phyloP scores from a whole-genome alignment of 129 eudicot genomes.

The Logfia minima region DNA sequence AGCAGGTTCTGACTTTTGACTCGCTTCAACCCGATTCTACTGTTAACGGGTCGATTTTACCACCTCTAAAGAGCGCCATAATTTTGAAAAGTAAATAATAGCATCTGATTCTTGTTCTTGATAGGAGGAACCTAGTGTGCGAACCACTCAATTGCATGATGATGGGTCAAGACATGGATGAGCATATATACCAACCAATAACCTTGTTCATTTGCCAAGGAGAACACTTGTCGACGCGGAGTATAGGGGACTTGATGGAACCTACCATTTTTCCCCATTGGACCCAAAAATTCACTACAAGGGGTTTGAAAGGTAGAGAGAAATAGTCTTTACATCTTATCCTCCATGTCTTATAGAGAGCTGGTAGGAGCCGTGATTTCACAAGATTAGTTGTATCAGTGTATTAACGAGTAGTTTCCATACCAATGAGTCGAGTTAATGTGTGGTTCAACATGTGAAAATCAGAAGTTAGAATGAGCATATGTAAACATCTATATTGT shows the following conservation, averaged over 20 bases:
- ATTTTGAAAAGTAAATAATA: not conserved
- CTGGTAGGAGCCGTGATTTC: not conserved
- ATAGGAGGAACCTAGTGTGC: conserved; percentile 83
- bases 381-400: conserved; percentile 23
- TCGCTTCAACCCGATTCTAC: not conserved
- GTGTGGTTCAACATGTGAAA: not conserved
- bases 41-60: not conserved
- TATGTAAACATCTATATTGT: conserved; percentile 24
- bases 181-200: conserved; percentile 27
- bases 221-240: not conserved
- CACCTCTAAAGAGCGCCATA: not conserved
- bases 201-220: conserved; percentile 20
- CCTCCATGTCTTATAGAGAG: conserved; percentile 6
- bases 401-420: conserved; percentile 18
- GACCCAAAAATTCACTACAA: conserved; percentile 14
- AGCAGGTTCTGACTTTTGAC: not conserved
- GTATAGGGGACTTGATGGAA: conserved; percentile 15
- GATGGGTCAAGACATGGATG: conserved; percentile 70
- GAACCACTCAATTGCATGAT: conserved; percentile 86
- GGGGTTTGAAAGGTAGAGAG: conserved; percentile 22
- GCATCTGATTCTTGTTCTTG: not conserved
- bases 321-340: not conserved
- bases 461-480: conserved; percentile 24
- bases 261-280: conserved; percentile 9
- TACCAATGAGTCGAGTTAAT: conserved; percentile 14